Base-by-base conservation (phyloP, 139 green algal genomes). In the Desmodesmus armatus region DNA sequence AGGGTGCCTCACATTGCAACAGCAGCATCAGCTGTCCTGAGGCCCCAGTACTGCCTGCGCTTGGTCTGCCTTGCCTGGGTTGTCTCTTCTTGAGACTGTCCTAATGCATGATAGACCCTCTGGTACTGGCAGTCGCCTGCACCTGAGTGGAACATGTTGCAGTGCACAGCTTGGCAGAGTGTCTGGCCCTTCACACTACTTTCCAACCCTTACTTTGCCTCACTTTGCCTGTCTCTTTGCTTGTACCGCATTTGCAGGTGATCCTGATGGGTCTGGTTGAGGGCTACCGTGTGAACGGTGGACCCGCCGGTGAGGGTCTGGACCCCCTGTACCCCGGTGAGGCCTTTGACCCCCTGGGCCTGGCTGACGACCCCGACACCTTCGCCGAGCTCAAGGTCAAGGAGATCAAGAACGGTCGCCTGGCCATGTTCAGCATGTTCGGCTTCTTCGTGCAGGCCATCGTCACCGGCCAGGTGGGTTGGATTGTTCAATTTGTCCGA, bases 341-440 rank as follows among this genome's bases (percentile, higher is more conserved):
- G 83, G 58, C 92, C 67, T 98, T 98, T 78, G 96, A 99, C 95
- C 96, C 96, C 87, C 90, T 99, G 82, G 95, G 95, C 87, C 91
- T 98, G 87, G 97, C 96, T 92, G 97, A 99, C 87, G 97, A 98
- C 89, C 94, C 95, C 75, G 93, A 98, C 82, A 94, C 92, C 82
- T 91, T 96, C 86, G 92, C 91, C 83, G 91, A 95, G 90, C 91
- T 96, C 72, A 94, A 96, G 93, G 91, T 96, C 33, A 98, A 99
- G 95, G 96, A 99, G 92, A 96, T 98, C 88, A 99, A 98, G 96
- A 98, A 98, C 92, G 95, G 96, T 73, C 94, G 96, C 83, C 92
- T 99, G 29, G 96, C 96, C 63, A 98, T 98, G 96, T 93, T 98
- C 87, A 94, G 94, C 76, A 96, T 97, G 89, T 92, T 98, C 70